phyloP scores from a whole-genome alignment of 2,329 filamentous ascomycete genomes.

The Huntiella abstrusa region DNA sequence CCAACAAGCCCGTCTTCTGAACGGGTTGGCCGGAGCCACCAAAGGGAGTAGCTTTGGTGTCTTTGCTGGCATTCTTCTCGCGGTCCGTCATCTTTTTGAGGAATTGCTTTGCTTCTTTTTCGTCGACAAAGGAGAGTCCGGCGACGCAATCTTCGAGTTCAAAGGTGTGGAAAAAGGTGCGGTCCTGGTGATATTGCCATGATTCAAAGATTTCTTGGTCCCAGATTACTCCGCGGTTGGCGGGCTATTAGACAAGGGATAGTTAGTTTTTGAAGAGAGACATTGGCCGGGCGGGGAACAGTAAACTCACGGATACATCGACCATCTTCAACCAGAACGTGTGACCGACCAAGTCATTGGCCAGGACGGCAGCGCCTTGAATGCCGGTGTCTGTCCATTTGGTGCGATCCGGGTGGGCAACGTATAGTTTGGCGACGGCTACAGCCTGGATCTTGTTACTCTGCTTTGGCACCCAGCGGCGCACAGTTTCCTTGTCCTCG shows the following conservation, averaged over 20 bases:
- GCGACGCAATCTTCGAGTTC: conserved; percentile 86
- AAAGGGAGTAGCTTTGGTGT: conserved; percentile 63
- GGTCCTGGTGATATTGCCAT: conserved; percentile 89
- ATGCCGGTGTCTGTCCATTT: conserved; percentile 90
- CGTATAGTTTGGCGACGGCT: conserved; percentile 79
- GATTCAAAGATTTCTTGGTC: conserved; percentile 95
- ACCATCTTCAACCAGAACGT: conserved; percentile 97
- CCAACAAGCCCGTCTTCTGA: conserved; percentile 28
- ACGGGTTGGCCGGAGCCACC: conserved; percentile 27
- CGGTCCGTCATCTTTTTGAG: conserved; percentile 94
- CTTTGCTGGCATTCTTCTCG: conserved; percentile 87
- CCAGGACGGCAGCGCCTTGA: conserved; percentile 77
- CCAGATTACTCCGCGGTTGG: conserved; percentile 76
- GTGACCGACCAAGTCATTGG: conserved; percentile 84
- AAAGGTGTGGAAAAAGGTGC: conserved; percentile 94
- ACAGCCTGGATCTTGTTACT: conserved; percentile 96
- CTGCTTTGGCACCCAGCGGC: conserved; percentile 80
- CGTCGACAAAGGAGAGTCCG: conserved; percentile 80
- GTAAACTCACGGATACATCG: conserved; percentile 61
- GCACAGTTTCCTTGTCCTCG: conserved; percentile 90
- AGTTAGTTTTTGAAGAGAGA: conserved; percentile 11
- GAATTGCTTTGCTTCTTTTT: conserved; percentile 94
- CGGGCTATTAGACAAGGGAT: conserved; percentile 30
- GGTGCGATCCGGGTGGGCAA: conserved; percentile 68
- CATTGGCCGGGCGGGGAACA: background rate